phyloP scores from a whole-genome alignment of 2,329 filamentous ascomycete species.

The Triangularia verruculosa region DNA sequence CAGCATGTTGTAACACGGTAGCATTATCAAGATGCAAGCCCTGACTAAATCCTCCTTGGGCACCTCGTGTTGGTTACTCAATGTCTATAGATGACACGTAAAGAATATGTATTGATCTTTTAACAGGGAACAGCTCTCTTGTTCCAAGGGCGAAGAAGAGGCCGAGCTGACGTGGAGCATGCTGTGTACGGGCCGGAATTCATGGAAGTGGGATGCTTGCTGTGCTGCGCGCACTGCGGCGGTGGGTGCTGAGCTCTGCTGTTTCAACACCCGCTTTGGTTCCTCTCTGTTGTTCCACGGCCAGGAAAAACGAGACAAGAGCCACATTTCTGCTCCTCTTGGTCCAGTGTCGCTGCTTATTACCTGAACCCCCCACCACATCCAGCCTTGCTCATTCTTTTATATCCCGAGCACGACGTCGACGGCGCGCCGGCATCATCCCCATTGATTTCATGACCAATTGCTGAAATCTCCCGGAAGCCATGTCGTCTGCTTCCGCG shows the following conservation, averaged over 20 bases:
- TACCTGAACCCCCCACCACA: not conserved
- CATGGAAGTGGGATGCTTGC: not conserved
- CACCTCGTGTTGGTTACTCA: not conserved
- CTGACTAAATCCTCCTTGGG: not conserved
- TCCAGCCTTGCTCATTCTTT: constrained; percentile 11
- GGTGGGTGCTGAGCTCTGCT: constrained; percentile 8
- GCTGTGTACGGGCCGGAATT: not conserved
- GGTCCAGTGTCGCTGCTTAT: not conserved
- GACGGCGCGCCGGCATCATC: constrained; percentile 4
- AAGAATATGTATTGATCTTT: not conserved
- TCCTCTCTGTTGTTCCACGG: constrained; percentile 6
- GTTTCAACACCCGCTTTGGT: not conserved
- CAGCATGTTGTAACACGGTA: not conserved
- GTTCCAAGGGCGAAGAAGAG: not conserved
- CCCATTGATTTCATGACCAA: constrained; percentile 17
- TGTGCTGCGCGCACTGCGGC: not conserved
- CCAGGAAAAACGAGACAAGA: constrained; percentile 5
- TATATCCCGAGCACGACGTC: constrained; percentile 4
- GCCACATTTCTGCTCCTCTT: constrained; percentile 3
- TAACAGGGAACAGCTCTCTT: not conserved
- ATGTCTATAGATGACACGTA: not conserved
- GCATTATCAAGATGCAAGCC: not conserved
- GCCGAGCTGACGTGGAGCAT: not conserved
- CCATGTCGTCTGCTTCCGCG: constrained; percentile 40
- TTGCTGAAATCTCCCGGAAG: constrained; percentile 14